Percentiles rank a stretch among this genome's conserved stretches.
Evolutionary conservation across 495 filamentous ascomycete genomes (phyloP).

Genomic region (Apodospora peruviana): DNA sequence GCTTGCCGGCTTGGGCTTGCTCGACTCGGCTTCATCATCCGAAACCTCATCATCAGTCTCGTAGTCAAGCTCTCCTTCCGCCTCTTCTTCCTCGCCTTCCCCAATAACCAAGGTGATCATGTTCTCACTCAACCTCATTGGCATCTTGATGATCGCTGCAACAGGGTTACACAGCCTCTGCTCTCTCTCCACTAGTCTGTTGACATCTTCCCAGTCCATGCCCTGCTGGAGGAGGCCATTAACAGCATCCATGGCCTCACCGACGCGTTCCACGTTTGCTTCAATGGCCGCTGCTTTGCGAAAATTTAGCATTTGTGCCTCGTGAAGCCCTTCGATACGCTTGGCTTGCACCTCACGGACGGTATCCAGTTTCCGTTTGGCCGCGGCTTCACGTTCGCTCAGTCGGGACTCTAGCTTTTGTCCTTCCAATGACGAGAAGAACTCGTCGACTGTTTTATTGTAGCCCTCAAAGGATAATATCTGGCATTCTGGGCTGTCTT

Average conservation of each 20-base stretch:
- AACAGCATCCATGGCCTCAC: constrained; percentile 86
- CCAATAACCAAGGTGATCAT: constrained; percentile 75
- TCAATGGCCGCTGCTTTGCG: constrained; percentile 87
- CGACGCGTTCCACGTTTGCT: constrained; percentile 79
- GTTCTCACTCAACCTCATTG: constrained; percentile 84
- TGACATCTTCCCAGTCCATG: constrained; percentile 96
- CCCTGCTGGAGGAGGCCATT: constrained; percentile 85
- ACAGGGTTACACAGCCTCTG: constrained; percentile 75
- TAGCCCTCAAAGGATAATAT: constrained; percentile 75
- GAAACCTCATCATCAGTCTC: constrained; percentile 61
- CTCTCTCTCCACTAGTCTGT: constrained; percentile 79
- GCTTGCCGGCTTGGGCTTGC: constrained; percentile 35
- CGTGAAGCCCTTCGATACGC: constrained; percentile 73
- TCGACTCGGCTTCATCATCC: constrained; percentile 43
- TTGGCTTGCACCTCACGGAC: constrained; percentile 77
- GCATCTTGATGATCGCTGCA: constrained; percentile 79
- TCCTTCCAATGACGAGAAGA: constrained; percentile 92
- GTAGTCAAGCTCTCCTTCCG: constrained; percentile 45
- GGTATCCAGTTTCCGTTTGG: constrained; percentile 74
- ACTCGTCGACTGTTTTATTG: constrained; percentile 91
- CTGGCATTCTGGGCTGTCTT: constrained; percentile 53
- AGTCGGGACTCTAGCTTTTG: constrained; percentile 84
- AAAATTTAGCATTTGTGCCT: constrained; percentile 73
- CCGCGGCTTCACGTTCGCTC: constrained; percentile 71
- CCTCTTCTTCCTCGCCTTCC: constrained; percentile 58